Percentiles rank a stretch among this genome's conserved stretches.
Evolutionary conservation across 192 early-diverging fungal species (phyloP).

Genomic region (Coemansia sp.): DNA sequence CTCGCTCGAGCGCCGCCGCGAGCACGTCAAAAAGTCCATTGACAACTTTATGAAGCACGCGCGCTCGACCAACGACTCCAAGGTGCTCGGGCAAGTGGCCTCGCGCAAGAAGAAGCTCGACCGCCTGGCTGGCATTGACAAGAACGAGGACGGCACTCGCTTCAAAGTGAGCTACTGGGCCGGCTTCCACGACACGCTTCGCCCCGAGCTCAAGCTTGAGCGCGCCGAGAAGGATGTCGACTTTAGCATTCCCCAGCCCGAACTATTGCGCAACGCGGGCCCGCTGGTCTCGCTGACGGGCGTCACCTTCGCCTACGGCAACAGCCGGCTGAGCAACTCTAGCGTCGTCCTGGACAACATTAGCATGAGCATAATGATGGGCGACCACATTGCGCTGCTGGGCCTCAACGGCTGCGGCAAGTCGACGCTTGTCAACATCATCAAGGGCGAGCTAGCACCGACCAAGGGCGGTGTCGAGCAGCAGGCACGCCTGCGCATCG

Average conservation of each 20-base stretch:
- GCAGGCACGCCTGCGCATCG: slow-evolving; percentile 69
- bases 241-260: slow-evolving; percentile 72
- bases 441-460: slow-evolving; percentile 66
- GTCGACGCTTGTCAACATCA: slow-evolving; percentile 78
- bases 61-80: slow-evolving; percentile 78
- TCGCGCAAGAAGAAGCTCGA: slow-evolving; percentile 81
- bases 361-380: slow-evolving; percentile 70
- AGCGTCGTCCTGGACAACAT: slow-evolving; percentile 63
- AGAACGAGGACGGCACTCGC: slow-evolving; percentile 67
- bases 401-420: slow-evolving; percentile 86
- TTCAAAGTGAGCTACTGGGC: slow-evolving; percentile 67
- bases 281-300: slow-evolving; percentile 68
- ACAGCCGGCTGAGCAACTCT: not conserved
- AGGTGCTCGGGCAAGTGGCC: slow-evolving; percentile 74
- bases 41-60: slow-evolving; percentile 76
- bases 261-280: slow-evolving; percentile 65
- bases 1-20: slow-evolving; percentile 69
- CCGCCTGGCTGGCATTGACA: slow-evolving; percentile 63
- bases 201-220: slow-evolving; percentile 64
- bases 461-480: slow-evolving; percentile 65
- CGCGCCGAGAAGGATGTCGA: slow-evolving; percentile 60
- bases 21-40: slow-evolving; percentile 79
- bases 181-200: slow-evolving; percentile 57
- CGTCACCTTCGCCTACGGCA: slow-evolving; percentile 52
- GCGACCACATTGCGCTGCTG: slow-evolving; percentile 72